Base-by-base conservation (phyloP, 768 basidiomycete species). In the Trametes cinnabarina region DNA sequence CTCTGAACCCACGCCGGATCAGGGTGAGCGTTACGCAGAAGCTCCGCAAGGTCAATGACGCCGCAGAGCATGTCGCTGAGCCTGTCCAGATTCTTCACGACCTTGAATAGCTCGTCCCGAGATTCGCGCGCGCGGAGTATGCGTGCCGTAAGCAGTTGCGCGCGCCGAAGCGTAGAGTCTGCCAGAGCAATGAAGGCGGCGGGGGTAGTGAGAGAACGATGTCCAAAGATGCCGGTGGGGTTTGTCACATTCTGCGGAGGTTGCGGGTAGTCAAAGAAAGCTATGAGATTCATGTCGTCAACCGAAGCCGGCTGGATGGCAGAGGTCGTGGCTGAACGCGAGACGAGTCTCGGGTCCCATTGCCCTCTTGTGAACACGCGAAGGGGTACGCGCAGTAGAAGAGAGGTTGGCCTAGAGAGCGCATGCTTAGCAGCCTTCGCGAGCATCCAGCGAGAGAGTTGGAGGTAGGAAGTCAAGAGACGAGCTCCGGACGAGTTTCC, bases 1-100 rank as follows among this genome's bases (percentile, higher is more conserved):
- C 87, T 87, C 15, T 84, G 79, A 15, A 92, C 81, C 95, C 96
- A 98, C 44, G 73, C 67, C 25, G 78, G 76, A 68, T 97, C 92
- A 1, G 96, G 94, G 76, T 98, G 95, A 0, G 93, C 87, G 69
- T 96, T 95, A 61, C 95, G 83, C 26, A 99, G 80, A 48, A 97
- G 81, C 71, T 99, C 97, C 50, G 94, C 91, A 58, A 98, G 83
- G 74, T 99, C 97, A 61, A 98, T 98, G 60, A 99, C 94, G 11
- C 92, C 88, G 66, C 97, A 99, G 2, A 99, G 77, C 73, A 96
- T 80, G 76, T 99, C 95, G 70, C 95, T 98, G 64, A 99, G 84
- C 60, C 96, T 80, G 77, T 99, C 97, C 60, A 99, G 75, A 71
- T 96, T 97, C 79, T 98, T 98, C 59, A 98, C 92, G 10, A 93